These are phyloP conservation scores for Vanrija humicola DNA, from an alignment of 1,284 basidiomycete species.

Conservation along the genomic window DNA sequence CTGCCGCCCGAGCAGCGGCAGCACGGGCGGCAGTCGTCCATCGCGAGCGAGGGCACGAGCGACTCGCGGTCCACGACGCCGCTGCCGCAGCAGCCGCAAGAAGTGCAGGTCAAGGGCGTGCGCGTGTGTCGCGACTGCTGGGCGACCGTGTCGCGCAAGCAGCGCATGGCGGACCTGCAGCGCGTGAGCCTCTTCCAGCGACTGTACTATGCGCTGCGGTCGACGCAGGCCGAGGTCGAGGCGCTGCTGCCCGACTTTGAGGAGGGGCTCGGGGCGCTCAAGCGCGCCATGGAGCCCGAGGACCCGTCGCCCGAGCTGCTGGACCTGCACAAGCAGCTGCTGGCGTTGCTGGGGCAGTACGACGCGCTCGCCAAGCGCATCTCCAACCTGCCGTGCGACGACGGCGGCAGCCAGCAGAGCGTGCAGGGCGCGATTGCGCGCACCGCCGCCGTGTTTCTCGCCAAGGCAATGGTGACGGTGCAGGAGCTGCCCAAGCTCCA, in stretches of 20 bases:
- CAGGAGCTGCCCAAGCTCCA: constrained; percentile 60
- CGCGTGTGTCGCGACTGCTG: constrained; percentile 79
- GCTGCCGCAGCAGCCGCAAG: constrained; percentile 51
- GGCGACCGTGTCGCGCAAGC: constrained; percentile 71
- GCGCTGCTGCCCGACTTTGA: constrained; percentile 66
- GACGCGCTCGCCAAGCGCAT: constrained; percentile 84
- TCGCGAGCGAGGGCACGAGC: constrained; percentile 14
- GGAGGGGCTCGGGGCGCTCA: constrained; percentile 59
- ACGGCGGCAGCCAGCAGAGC: constrained; percentile 71
- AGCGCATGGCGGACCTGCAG: constrained; percentile 67
- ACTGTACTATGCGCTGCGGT: constrained; percentile 69
- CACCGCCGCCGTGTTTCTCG: constrained; percentile 74
- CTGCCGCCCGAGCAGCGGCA: background rate
- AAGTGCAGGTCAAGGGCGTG: constrained; percentile 76
- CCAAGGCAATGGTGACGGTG: constrained; percentile 59
- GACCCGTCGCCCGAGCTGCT: constrained; percentile 54
- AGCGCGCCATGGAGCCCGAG: constrained; percentile 29
- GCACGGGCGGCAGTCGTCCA: background rate
- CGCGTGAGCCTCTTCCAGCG: constrained; percentile 62
- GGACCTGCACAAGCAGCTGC: constrained; percentile 67
- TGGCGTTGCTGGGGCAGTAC: constrained; percentile 80
- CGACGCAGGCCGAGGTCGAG: constrained; percentile 72
- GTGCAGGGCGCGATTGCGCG: constrained; percentile 77
- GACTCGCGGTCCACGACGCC: constrained; percentile 17
- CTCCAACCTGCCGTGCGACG: constrained; percentile 61